Evolutionary conservation across 495 filamentous ascomycete genomes (phyloP).

Genomic region (Talaromyces liani): DNA sequence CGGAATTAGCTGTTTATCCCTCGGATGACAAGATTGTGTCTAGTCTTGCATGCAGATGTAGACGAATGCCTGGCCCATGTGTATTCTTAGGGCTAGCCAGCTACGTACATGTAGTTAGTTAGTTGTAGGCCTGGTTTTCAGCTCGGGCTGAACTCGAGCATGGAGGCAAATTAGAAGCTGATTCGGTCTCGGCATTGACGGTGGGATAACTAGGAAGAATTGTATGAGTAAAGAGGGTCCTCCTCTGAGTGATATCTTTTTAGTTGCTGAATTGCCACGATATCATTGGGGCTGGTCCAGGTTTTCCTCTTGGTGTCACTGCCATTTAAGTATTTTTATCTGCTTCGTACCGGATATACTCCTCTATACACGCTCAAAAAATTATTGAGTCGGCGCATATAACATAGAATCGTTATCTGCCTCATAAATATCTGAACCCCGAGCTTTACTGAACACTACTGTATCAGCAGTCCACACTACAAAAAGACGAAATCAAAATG

Average conservation of each 20-base stretch:
- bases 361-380: background rate
- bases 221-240: background rate
- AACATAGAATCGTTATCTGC: background rate
- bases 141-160: background rate
- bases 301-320: background rate
- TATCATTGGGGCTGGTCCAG: background rate
- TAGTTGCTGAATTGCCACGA: background rate
- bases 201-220: background rate
- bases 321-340: background rate
- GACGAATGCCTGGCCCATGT: background rate
- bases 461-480: background rate
- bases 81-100: background rate
- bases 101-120: too few species aligned
- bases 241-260: background rate
- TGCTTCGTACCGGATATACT: background rate
- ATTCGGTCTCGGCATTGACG: background rate
- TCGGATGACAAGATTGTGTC: background rate
- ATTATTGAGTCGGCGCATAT: background rate
- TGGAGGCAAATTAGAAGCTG: background rate
- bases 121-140: background rate
- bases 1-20: background rate
- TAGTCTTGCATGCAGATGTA: background rate
- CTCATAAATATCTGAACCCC: background rate
- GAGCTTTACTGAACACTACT: background rate
- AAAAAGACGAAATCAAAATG: conserved; percentile 15